These are phyloP conservation scores for Ogataea pini DNA, from an alignment of 805 yeast genomes.

Conservation along the genomic window DNA sequence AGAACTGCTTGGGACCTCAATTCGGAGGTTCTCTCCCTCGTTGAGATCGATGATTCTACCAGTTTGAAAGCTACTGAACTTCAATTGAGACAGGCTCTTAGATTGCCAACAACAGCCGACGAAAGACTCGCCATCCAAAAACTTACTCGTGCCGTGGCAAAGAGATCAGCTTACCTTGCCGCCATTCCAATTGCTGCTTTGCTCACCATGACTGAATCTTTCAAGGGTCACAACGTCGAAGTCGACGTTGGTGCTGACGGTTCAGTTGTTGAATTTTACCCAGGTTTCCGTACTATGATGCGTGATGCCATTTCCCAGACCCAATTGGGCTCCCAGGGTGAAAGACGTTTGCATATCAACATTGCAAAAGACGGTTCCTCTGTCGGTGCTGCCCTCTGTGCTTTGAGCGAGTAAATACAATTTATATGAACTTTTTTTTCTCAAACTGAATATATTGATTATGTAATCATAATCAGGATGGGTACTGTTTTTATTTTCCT, in stretches of 20 bases:
- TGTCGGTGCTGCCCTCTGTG: conserved; percentile 96
- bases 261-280: conserved; percentile 89
- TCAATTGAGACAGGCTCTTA: conserved; percentile 61
- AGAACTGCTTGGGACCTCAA: conserved; percentile 76
- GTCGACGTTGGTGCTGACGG: conserved; percentile 97
- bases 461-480: no score
- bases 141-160: conserved; percentile 76
- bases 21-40: conserved; percentile 80
- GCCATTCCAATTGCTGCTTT: conserved; percentile 91
- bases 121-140: conserved; percentile 76
- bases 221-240: conserved; percentile 61
- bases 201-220: conserved; percentile 62
- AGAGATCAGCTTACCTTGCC: conserved; percentile 86
- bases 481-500: background rate
- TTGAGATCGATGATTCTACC: conserved; percentile 82
- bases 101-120: conserved; percentile 65
- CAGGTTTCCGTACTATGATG: conserved; percentile 79
- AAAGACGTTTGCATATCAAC: conserved; percentile 70
- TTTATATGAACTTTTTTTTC: no score
- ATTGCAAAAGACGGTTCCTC: conserved; percentile 96
- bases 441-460: no score
- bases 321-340: conserved; percentile 72
- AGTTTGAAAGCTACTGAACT: conserved; percentile 70
- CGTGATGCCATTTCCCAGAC: conserved; percentile 74
- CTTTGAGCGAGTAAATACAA: conserved; percentile 41